Evolutionary conservation across 2,329 filamentous ascomycete species (phyloP).

Genomic region (Cytospora piceae): DNA sequence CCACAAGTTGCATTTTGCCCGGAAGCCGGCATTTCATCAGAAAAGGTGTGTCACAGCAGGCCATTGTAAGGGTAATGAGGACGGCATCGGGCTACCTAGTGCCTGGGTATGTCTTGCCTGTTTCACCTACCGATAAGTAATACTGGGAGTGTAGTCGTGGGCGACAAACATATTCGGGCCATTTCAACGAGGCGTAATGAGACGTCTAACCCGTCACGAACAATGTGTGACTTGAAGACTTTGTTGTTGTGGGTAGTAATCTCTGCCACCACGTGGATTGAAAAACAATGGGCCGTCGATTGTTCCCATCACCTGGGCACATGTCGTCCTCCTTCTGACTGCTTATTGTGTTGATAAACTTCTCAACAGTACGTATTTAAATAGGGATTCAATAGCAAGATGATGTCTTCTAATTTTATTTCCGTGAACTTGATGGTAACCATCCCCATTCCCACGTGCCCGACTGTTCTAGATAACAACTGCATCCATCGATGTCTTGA

Average conservation of each 20-base stretch:
- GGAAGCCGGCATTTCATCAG: background rate
- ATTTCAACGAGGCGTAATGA: background rate
- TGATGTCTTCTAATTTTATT: background rate
- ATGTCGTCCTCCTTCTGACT: background rate
- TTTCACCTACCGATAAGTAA: background rate
- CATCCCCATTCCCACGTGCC: slow-evolving; percentile 11
- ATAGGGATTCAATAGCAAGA: background rate
- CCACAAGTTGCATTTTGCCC: background rate
- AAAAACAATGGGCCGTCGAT: background rate
- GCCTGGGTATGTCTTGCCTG: background rate
- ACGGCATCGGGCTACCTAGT: background rate
- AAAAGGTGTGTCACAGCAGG: background rate
- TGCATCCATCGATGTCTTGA: slow-evolving; percentile 29
- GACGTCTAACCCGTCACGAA: slow-evolving; percentile 5
- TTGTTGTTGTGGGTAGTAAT: background rate
- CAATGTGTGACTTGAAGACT: slow-evolving; percentile 6
- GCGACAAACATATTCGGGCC: background rate
- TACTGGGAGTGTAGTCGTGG: background rate
- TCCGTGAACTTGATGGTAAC: background rate
- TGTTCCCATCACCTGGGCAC: background rate
- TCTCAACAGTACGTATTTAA: background rate
- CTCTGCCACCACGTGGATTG: slow-evolving; percentile 11
- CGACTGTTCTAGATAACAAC: slow-evolving; percentile 19
- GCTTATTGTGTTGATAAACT: background rate
- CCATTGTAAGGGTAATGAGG: background rate